Evolutionary conservation across 306 rosid genomes (phyloP).

Genomic region (Potentilla sterilis): DNA sequence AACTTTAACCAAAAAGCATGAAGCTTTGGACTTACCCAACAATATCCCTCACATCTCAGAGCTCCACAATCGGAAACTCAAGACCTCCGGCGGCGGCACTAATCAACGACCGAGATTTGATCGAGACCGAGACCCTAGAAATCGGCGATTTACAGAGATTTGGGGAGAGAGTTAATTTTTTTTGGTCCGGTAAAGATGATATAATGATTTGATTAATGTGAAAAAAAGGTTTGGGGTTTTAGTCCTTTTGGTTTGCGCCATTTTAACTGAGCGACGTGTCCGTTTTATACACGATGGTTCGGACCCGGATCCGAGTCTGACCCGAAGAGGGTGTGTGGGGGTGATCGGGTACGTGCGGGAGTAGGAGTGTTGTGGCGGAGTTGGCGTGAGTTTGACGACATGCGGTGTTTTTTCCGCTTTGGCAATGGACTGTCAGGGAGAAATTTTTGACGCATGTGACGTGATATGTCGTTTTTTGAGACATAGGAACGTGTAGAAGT

Average conservation of each 20-base stretch:
- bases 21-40: constrained; percentile 40
- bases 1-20: constrained; percentile 12
- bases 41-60: constrained; percentile 29
- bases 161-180: constrained; percentile 30
- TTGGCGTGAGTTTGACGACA: constrained; percentile 6
- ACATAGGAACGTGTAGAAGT: background rate
- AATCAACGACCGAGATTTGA: constrained; percentile 7
- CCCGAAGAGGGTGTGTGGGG: background rate
- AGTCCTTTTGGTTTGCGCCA: constrained; percentile 4
- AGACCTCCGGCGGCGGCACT: background rate
- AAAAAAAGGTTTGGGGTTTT: constrained; percentile 13
- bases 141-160: constrained; percentile 32
- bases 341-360: background rate
- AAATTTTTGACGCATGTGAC: constrained; percentile 16
- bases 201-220: background rate
- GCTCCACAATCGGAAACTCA: constrained; percentile 12
- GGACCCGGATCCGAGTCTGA: background rate
- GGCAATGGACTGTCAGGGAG: background rate
- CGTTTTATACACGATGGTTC: background rate
- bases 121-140: constrained; percentile 60
- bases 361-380: background rate
- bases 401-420: background rate
- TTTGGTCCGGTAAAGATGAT: background rate
- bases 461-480: constrained; percentile 4
- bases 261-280: constrained; percentile 25